Conservation (phyloP, 1,284 basidiomycete genomes). For the Rhodotorula sp. region DNA sequence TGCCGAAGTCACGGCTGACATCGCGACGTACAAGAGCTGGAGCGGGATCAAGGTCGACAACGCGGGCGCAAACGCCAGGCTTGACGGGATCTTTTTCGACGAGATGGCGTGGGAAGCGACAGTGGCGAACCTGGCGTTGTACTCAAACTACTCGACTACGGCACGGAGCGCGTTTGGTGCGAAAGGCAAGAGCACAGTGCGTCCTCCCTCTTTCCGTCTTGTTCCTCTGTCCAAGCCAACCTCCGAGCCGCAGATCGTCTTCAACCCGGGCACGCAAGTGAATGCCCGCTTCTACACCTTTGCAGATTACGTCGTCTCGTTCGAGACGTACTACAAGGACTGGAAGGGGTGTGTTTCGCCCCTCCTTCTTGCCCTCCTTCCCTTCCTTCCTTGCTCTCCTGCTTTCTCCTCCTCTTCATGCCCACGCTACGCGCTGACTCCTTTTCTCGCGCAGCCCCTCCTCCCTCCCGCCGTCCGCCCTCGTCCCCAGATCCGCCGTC, state of each 20-base stretch:
- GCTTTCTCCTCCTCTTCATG: too few relatives aligned
- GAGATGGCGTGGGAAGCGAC: neutral
- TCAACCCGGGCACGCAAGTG: constrained; percentile 18
- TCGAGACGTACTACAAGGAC: constrained; percentile 2
- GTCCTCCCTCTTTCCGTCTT: neutral
- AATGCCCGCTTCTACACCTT: neutral
- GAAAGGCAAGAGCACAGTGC: neutral
- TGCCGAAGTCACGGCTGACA: neutral
- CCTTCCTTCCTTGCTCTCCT: too few relatives aligned
- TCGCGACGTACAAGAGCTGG: constrained; percentile 10
- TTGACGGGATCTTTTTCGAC: constrained; percentile 35
- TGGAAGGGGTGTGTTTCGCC: neutral
- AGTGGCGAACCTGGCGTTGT: neutral
- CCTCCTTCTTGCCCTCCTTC: neutral
- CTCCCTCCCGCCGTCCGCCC: neutral
- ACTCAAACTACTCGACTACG: neutral
- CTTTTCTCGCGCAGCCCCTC: neutral
- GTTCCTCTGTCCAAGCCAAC: neutral
- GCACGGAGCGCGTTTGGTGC: neutral
- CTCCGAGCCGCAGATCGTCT: constrained; percentile 9
- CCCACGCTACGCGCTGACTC: neutral
- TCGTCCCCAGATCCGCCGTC: constrained; percentile 9
- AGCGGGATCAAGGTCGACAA: neutral
- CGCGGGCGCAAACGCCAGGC: neutral
- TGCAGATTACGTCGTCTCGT: constrained; percentile 17